Evolutionary conservation across 352 stramenopile genomes (phyloP), one percentile per base, ranked within the genome.

Genomic region (Phytophthora niederhauseri): DNA sequence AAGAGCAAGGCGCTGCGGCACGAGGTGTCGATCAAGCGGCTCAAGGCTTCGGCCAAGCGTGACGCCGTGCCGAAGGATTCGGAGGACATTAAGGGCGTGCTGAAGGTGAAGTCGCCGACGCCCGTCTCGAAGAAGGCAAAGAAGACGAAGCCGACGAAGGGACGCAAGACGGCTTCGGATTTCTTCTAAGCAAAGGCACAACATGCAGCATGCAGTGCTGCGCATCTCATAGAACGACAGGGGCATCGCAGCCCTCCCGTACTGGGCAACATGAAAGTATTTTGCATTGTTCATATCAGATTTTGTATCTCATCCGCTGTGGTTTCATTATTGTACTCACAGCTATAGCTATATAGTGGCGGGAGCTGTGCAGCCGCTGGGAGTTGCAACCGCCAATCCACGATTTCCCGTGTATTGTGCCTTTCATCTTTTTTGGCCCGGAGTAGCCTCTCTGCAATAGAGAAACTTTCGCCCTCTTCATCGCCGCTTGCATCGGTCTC

Each of bases 1-100:
- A 96, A 92, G 80, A 93, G 89, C 75, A 92, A 92, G 62, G 80
- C 85, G 45, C 74, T 96, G 17, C 75, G 77, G 19, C 85, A 96
- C 57, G 82, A 87, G 38, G 72, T 94, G 34, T 96, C 88, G 50
- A 80, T 96, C 46, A 96, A 96, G 76, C 85, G 86, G 12, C 76
- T 96, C 17, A 91, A 90, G 61, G 87, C 87, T 34, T 94, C 84
- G 46, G 84, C 83, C 12, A 91, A 85, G 69, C 83, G 87, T 53
- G 77, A 90, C 45, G 57, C 70, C 12, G 73, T 80, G 24, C 59
- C 73, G 17, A 91, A 91, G 68, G 76, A 91, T 28, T 65, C 75
- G 11, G 80, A 76, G 24, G 77, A 76, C 31, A 81, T 91, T 61
- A 94, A 95, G 75, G 72, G 88, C 49, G 84, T 94, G 53, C 77